Evolutionary conservation across 768 basidiomycete species (phyloP).

Genomic region (Calocybe cyanea): DNA sequence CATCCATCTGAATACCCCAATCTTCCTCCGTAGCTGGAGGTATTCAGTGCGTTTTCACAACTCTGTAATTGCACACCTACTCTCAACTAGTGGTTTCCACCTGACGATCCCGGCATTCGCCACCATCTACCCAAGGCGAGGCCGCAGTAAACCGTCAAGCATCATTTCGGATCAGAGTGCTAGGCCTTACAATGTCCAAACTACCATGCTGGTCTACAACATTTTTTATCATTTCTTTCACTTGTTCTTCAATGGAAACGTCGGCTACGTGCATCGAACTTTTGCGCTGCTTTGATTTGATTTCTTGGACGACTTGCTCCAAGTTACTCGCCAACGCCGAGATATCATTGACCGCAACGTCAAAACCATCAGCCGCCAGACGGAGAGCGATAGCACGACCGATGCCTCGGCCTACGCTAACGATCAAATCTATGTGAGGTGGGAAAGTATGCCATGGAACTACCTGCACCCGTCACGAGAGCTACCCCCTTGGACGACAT

Average conservation of each 20-base stretch:
- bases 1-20: conserved; percentile 37
- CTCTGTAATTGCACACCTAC: conserved; percentile 4
- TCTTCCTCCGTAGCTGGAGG: conserved; percentile 29
- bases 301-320: conserved; percentile 15
- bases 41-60: neutral
- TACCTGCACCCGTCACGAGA: conserved; percentile 15
- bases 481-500: conserved; percentile 15
- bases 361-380: conserved; percentile 17
- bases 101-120: conserved; percentile 27
- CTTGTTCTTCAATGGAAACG: conserved; percentile 20
- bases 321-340: conserved; percentile 13
- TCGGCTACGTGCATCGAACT: conserved; percentile 16
- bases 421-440: neutral
- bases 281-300: conserved; percentile 17
- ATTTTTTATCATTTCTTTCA: conserved; percentile 16
- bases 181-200: conserved; percentile 28
- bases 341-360: conserved; percentile 32
- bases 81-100: conserved; percentile 16
- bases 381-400: conserved; percentile 18
- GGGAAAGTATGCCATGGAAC: neutral
- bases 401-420: conserved; percentile 15
- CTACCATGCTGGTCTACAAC: conserved; percentile 17
- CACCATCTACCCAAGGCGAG: too few relatives aligned
- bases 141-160: neutral
- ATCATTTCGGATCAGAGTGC: neutral